These are phyloP conservation scores for Mycena filopes DNA, from an alignment of 768 basidiomycete genomes.

Conservation along the genomic window DNA sequence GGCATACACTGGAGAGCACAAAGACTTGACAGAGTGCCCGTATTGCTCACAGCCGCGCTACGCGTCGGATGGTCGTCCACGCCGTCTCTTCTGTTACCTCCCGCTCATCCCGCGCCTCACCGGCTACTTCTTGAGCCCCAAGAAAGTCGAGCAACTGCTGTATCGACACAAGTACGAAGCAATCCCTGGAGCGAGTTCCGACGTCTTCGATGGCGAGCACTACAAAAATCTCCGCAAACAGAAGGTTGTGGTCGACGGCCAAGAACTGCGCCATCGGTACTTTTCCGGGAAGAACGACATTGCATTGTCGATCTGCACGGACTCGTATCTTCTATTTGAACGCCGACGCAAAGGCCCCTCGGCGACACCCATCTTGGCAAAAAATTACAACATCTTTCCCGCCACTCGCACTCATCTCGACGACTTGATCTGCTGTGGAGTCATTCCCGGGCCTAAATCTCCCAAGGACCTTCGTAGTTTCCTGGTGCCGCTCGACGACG, in stretches of 20 bases:
- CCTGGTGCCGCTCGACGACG: slow-evolving; percentile 1
- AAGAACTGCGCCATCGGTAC: not conserved
- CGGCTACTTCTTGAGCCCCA: slow-evolving; percentile 31
- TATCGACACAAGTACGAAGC: slow-evolving; percentile 16
- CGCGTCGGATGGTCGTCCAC: slow-evolving; percentile 12
- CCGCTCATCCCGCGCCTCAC: slow-evolving; percentile 44
- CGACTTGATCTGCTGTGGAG: no score
- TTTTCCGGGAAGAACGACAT: slow-evolving; percentile 5
- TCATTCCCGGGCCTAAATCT: no score
- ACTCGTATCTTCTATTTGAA: slow-evolving; percentile 7
- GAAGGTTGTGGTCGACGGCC: not conserved
- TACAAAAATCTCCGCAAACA: not conserved
- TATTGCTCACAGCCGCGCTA: slow-evolving; percentile 34
- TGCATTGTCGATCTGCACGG: not conserved
- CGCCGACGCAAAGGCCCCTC: not conserved
- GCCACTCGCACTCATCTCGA: no score
- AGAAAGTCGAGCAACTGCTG: slow-evolving; percentile 16
- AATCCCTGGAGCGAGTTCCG: no score
- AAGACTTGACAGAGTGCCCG: slow-evolving; percentile 29
- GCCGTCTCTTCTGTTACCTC: slow-evolving; percentile 40
- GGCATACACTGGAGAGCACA: slow-evolving; percentile 31
- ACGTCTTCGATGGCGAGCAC: not conserved
- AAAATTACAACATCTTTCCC: no score
- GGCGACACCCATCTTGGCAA: no score
- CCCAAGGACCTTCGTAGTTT: not conserved